A percentile compares a stretch with the other conserved stretches of the same genome.
Evolutionary conservation across 306 rosid genomes (phyloP).

Genomic region (Vigna mungo): DNA sequence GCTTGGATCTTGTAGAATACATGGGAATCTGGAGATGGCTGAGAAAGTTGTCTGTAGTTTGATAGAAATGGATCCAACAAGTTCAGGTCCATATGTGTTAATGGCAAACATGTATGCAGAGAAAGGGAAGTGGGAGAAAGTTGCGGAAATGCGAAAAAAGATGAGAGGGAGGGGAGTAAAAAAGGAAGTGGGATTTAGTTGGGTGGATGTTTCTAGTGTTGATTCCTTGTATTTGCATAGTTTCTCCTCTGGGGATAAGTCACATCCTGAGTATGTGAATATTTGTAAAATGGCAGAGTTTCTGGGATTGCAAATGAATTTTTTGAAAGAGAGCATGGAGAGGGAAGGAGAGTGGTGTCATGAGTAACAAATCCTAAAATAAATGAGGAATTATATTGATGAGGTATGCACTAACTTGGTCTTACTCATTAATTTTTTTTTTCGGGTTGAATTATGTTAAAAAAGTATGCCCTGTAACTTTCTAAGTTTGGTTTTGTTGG

Average conservation of each 20-base stretch:
- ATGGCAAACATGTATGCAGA: conserved; percentile 83
- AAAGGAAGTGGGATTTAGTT: conserved; percentile 83
- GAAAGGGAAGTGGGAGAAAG: conserved; percentile 87
- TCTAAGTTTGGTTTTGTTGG: neutral
- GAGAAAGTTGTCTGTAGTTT: conserved; percentile 59
- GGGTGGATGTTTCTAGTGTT: conserved; percentile 70
- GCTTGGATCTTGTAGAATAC: conserved; percentile 76
- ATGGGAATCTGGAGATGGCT: conserved; percentile 79
- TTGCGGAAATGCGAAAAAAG: conserved; percentile 67
- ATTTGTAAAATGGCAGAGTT: conserved; percentile 68
- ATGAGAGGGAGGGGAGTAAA: conserved; percentile 82
- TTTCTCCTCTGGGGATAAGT: conserved; percentile 80
- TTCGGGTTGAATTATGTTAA: neutral
- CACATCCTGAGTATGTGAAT: conserved; percentile 67
- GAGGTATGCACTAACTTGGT: conserved; percentile 19
- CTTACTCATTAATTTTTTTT: neutral
- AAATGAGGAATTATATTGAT: conserved; percentile 12
- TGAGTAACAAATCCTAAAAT: conserved; percentile 6
- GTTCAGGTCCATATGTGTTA: conserved; percentile 75
- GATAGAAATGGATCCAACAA: conserved; percentile 70
- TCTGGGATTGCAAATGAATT: conserved; percentile 69
- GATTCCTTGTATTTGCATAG: conserved; percentile 70
- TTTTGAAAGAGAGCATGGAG: conserved; percentile 49
- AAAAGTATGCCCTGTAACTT: neutral
- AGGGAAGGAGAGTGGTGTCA: conserved; percentile 33